A percentile compares a stretch with the other conserved stretches of the same genome.
Conservation (phyloP, 164 flowering plant species). For the Taxillus chinensis region DNA sequence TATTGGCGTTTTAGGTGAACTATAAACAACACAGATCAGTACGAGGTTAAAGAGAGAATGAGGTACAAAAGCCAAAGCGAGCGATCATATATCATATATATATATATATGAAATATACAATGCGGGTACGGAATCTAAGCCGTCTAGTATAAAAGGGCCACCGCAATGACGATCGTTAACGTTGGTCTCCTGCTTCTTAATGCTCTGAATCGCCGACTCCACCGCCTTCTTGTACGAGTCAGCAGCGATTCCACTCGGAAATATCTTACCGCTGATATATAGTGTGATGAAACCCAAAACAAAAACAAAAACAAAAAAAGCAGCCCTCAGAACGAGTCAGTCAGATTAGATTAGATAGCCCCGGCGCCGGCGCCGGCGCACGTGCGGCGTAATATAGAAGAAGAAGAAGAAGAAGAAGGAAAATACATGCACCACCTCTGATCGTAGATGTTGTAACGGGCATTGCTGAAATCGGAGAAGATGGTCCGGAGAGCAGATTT, state of each 20-base stretch:
- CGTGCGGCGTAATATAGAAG: background rate
- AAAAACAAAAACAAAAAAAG: slow-evolving; percentile 3
- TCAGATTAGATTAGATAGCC: background rate
- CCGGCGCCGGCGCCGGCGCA: slow-evolving; percentile 1
- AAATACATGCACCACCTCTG: slow-evolving; percentile 37
- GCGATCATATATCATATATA: too few relatives aligned
- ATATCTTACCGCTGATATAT: slow-evolving; percentile 59
- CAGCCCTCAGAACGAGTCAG: background rate
- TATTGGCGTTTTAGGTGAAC: slow-evolving; percentile 68
- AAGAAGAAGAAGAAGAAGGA: background rate
- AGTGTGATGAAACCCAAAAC: too few relatives aligned
- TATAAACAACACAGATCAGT: slow-evolving; percentile 15
- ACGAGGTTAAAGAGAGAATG: background rate
- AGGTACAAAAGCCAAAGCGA: background rate
- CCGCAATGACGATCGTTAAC: too few relatives aligned
- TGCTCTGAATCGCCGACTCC: slow-evolving; percentile 57
- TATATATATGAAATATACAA: too few relatives aligned
- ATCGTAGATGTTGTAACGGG: slow-evolving; percentile 80
- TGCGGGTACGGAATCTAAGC: too few relatives aligned
- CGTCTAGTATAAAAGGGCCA: too few relatives aligned
- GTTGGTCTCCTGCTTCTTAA: slow-evolving; percentile 27
- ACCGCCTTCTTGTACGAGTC: slow-evolving; percentile 84
- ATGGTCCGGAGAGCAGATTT: slow-evolving; percentile 54
- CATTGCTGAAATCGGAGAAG: slow-evolving; percentile 85
- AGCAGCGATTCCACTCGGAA: slow-evolving; percentile 73